Percentiles rank a stretch among this genome's conserved stretches.
phyloP scores from a whole-genome alignment of 352 stramenopile genomes.

The Pythium brassicae region DNA sequence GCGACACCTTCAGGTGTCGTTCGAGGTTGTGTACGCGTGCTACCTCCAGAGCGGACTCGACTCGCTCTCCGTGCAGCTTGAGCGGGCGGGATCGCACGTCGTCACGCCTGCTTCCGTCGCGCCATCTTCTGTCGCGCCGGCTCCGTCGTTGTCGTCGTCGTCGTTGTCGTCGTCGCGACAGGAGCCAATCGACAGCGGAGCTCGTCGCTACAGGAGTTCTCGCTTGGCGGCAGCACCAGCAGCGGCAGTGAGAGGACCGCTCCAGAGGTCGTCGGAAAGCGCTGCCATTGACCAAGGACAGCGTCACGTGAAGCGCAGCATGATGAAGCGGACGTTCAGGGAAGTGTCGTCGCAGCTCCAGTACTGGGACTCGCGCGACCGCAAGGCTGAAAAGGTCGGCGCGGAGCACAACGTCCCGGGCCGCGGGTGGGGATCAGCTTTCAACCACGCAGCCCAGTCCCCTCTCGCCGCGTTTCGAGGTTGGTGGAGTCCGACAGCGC shows the following conservation, averaged over 20 bases:
- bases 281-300: no score
- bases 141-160: neutral
- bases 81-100: neutral
- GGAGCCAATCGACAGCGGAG: neutral
- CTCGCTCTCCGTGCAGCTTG: neutral
- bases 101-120: no score
- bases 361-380: constrained; percentile 8
- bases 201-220: neutral
- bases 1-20: neutral
- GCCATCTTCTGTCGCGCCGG: neutral
- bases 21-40: constrained; percentile 1
- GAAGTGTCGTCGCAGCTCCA: constrained; percentile 22
- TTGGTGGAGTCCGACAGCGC: neutral
- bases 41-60: neutral
- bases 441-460: neutral
- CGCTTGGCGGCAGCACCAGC: neutral
- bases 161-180: neutral
- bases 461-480: neutral
- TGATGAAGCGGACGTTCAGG: constrained; percentile 7
- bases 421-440: neutral
- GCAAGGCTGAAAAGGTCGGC: neutral
- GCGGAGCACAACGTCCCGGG: neutral
- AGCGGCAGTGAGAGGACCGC: neutral
- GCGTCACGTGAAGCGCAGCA: no score
- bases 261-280: no score